phyloP scores from a whole-genome alignment of 805 yeast species.

The Lipomyces starkeyi region DNA sequence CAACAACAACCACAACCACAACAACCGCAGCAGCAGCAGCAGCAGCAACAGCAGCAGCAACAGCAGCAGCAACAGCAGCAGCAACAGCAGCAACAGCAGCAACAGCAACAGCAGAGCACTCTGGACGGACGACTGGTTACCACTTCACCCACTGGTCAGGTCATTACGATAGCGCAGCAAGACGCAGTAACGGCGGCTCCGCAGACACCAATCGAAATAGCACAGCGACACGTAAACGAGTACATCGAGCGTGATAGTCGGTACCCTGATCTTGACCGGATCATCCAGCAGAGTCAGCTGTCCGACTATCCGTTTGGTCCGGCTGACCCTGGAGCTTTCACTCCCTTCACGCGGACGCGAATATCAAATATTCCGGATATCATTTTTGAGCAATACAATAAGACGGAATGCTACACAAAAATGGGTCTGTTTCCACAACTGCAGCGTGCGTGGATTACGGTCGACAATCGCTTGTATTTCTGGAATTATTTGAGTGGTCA shows the following conservation, averaged over 20 bases:
- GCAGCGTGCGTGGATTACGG: constrained; percentile 82
- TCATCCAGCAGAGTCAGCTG: constrained; percentile 43
- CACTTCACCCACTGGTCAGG: constrained; percentile 7
- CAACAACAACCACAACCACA: constrained; percentile 16
- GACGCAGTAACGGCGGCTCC: background rate
- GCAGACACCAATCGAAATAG: constrained; percentile 27
- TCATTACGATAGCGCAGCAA: background rate
- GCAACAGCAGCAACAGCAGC: constrained; percentile 4
- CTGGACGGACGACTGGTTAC: constrained; percentile 4
- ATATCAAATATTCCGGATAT: constrained; percentile 80
- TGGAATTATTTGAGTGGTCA: constrained; percentile 77
- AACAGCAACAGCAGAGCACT: constrained; percentile 11
- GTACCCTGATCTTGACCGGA: constrained; percentile 47
- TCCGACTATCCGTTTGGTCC: constrained; percentile 42
- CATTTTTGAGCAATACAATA: constrained; percentile 72
- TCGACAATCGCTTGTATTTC: constrained; percentile 78
- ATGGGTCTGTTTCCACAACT: constrained; percentile 86
- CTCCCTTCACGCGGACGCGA: constrained; percentile 77
- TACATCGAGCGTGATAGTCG: constrained; percentile 42
- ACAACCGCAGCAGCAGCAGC: background rate
- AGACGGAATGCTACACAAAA: constrained; percentile 66
- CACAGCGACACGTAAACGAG: constrained; percentile 39
- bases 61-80: constrained; percentile 26
- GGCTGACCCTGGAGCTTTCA: constrained; percentile 40
- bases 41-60: constrained; percentile 4